A percentile compares a stretch with the other conserved stretches of the same genome.
Conservation (phyloP, 78 protist genomes). For the Trichosphaerium sp. region DNA sequence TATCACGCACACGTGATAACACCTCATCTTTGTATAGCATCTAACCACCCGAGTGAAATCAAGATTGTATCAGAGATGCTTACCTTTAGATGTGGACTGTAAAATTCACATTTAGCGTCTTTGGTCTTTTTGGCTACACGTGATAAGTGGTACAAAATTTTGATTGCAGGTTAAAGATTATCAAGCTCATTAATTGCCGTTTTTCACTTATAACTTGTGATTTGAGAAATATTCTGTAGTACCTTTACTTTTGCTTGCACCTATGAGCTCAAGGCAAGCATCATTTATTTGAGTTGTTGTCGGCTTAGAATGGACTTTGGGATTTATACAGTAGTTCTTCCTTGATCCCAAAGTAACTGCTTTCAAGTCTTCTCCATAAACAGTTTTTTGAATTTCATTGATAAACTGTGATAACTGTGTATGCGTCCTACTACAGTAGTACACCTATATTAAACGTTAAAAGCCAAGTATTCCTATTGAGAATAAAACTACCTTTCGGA, state of each 20-base stretch:
- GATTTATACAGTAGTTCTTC: conserved; percentile 26
- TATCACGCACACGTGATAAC: conserved; percentile 10
- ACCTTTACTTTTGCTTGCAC: neutral
- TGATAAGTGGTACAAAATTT: no score
- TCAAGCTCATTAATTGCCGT: no score
- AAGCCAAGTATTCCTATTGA: no score
- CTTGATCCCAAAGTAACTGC: conserved; percentile 35
- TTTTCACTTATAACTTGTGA: no score
- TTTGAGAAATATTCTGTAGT: no score
- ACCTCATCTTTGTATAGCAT: neutral
- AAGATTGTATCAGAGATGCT: no score
- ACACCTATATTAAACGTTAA: conserved; percentile 2
- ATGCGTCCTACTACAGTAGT: conserved; percentile 66
- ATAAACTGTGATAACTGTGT: conserved; percentile 69
- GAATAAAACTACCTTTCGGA: neutral
- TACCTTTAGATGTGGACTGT: no score
- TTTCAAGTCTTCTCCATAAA: neutral
- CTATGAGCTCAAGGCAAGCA: conserved; percentile 4
- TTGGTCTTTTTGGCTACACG: no score
- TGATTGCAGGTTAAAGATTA: no score
- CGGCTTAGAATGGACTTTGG: neutral
- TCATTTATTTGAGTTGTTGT: conserved; percentile 4
- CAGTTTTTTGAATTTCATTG: conserved; percentile 38
- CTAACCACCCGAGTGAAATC: neutral
- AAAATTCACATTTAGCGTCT: no score